A percentile compares a stretch with the other conserved stretches of the same genome.
Conservation (phyloP, 139 green algal species). For the Gonium pectorale region DNA sequence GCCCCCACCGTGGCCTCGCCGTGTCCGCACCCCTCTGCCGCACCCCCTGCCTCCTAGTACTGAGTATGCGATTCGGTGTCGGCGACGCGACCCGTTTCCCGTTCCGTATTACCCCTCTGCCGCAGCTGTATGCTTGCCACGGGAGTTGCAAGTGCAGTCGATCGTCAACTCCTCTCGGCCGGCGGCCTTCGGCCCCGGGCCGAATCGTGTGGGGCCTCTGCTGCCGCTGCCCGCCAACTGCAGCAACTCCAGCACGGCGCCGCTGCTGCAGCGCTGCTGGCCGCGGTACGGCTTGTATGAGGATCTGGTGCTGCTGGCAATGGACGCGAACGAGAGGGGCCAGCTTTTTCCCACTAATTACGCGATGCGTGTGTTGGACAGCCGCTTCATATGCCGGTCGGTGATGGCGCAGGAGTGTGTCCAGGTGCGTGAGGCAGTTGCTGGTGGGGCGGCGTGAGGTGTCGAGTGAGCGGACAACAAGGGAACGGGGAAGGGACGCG, state of each 20-base stretch:
- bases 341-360: neutral
- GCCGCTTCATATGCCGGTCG: neutral
- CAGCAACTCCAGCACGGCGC: neutral
- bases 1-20: neutral
- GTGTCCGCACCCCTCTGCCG: neutral
- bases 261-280: constrained; percentile 20
- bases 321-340: constrained; percentile 3
- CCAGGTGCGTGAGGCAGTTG: constrained; percentile 10
- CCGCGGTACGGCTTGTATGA: neutral
- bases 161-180: neutral
- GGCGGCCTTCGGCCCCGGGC: neutral
- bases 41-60: no score
- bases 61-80: no score
- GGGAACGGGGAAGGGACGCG: no score
- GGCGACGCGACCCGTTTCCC: no score
- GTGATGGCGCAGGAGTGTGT: neutral
- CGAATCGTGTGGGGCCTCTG: neutral
- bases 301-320: neutral
- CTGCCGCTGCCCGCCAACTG: neutral
- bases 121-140: constrained; percentile 5
- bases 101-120: neutral
- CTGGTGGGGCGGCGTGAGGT: no score
- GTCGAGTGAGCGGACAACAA: no score
- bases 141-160: neutral
- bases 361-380: neutral